phyloP scores from a whole-genome alignment of 257 asterid genomes.

The Galeopsis tetrahit region DNA sequence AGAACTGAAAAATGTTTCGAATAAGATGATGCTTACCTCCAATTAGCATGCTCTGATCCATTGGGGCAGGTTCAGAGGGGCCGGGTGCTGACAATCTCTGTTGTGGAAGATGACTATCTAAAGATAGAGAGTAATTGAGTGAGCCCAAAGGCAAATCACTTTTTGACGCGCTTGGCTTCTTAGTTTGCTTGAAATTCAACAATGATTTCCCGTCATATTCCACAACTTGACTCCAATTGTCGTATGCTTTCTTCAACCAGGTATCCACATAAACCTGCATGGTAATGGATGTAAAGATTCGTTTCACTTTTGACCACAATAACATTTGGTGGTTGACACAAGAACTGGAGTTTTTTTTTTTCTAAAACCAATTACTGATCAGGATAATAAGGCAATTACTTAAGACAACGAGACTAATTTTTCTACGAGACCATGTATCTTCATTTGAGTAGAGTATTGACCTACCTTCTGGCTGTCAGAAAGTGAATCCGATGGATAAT shows the following conservation, averaged over 20 bases:
- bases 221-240: slow-evolving; percentile 85
- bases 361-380: not conserved
- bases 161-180: slow-evolving; percentile 51
- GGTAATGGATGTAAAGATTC: slow-evolving; percentile 6
- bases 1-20: not conserved
- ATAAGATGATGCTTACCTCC: slow-evolving; percentile 61
- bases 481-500: slow-evolving; percentile 80
- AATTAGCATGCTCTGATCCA: slow-evolving; percentile 64
- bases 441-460: slow-evolving; percentile 25
- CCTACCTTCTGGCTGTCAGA: slow-evolving; percentile 93
- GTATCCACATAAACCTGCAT: slow-evolving; percentile 80
- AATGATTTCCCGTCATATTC: slow-evolving; percentile 96
- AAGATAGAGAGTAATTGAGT: slow-evolving; percentile 58
- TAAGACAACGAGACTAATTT: slow-evolving; percentile 8
- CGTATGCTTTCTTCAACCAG: slow-evolving; percentile 93
- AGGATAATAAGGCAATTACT: not conserved
- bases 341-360: no score
- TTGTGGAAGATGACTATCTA: slow-evolving; percentile 61
- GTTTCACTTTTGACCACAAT: not conserved
- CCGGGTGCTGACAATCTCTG: slow-evolving; percentile 54
- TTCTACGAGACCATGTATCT: slow-evolving; percentile 8
- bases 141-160: slow-evolving; percentile 61
- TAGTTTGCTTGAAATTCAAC: slow-evolving; percentile 63
- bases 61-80: slow-evolving; percentile 51
- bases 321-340: no score